Evolutionary conservation across 306 rosid genomes (phyloP), one percentile per base, ranked within the genome.

Genomic region (Lathyrus aphaca): DNA sequence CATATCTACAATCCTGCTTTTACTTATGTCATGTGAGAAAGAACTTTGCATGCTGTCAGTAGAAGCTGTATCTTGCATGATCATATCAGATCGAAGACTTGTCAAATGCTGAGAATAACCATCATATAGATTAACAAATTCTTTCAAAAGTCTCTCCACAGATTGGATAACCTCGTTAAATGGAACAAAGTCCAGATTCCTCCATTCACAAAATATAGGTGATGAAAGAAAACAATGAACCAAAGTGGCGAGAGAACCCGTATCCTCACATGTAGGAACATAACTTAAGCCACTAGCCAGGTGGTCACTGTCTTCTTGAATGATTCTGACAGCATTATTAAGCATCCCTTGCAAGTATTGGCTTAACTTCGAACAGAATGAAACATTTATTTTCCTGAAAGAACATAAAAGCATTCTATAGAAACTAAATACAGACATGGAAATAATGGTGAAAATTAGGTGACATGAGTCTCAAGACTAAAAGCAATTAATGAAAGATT

Each of bases 1-100:
- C 83, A 84, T 61, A 73, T 88, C 98, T 79, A 88, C 30, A 74
- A 93, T 85, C 74, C 85, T 89, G 82, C 81, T 90, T 83, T 74
- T 83, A 68, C 71, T 78, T 51, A 72, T 60, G 54, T 81, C 90
- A 75, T 49, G 64, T 10, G 72, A 76, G 18, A 64, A 71, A 32
- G 78, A 73, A 73, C 78, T 69, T 53, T 60, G 84, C 21, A 54
- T 50, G 71, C 62, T 69, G 76, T 77, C 90, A 62, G 56, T 71
- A 66, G 79, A 77, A 70, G 80, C 59, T 55, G 79, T 62, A 66
- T 79, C 87, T 76, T 77, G 86, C 59, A 48, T 56, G 59, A 45
- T 43, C 64, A 58, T 66, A 64, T 80, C 87, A 65, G 81, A 83
- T 71, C 78, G 83, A 64, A 75, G 73, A 75, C 81, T 78, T 40